Percentiles rank a stretch among this genome's conserved stretches.
Conservation (phyloP, 2,329 filamentous ascomycete genomes). For the Botrytis paeoniae region DNA sequence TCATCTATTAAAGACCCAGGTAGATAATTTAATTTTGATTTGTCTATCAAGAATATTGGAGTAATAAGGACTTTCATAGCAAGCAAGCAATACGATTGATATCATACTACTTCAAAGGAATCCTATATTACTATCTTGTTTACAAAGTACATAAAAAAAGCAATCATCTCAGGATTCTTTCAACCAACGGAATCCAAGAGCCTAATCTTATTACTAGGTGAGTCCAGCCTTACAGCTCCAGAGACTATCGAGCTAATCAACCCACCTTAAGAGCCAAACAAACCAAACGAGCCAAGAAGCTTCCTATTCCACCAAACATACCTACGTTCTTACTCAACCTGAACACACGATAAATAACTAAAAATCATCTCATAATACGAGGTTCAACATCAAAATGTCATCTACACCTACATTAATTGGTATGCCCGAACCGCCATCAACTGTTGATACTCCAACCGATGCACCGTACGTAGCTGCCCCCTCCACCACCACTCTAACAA, state of each 20-base stretch:
- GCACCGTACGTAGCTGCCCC: slow-evolving; percentile 64
- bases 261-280: neutral
- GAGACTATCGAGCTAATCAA: neutral
- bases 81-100: neutral
- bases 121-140: too few relatives aligned
- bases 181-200: neutral
- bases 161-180: neutral
- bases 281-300: neutral
- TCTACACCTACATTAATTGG: slow-evolving; percentile 65
- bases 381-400: slow-evolving; percentile 22
- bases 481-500: slow-evolving; percentile 23
- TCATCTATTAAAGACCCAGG: neutral
- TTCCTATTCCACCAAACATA: neutral
- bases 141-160: neutral
- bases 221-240: slow-evolving; percentile 3
- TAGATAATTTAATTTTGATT: neutral
- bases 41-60: neutral
- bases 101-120: too few relatives aligned
- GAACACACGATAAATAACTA: neutral
- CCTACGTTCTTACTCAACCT: neutral
- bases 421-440: slow-evolving; percentile 76
- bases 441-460: slow-evolving; percentile 83
- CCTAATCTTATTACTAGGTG: neutral
- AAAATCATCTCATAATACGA: neutral
- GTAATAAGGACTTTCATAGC: neutral